phyloP scores from a whole-genome alignment of 352 stramenopile species.

The Peronospora tabacina region DNA sequence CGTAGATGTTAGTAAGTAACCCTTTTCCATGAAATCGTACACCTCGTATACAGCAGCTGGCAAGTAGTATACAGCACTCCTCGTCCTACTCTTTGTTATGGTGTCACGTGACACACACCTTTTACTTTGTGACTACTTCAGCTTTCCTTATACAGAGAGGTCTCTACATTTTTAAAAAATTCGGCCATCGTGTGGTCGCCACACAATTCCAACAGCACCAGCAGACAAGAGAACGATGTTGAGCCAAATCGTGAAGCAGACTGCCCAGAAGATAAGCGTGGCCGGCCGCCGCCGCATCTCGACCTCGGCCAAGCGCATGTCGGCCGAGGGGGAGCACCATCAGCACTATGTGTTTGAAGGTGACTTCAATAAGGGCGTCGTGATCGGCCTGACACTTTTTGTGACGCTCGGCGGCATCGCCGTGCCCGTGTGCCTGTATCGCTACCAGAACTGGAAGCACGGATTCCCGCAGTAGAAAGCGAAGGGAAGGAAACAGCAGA shows the following conservation, averaged over 20 bases:
- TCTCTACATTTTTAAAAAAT: conserved; percentile 15
- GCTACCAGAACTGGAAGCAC: conserved; percentile 88
- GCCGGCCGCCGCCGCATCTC: conserved; percentile 62
- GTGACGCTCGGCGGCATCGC: conserved; percentile 58
- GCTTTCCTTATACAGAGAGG: conserved; percentile 1
- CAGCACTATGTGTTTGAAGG: conserved; percentile 81
- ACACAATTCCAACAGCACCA: conserved; percentile 16
- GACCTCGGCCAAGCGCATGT: conserved; percentile 67
- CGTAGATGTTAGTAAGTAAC: conserved; percentile 18
- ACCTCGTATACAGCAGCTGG: too few species aligned
- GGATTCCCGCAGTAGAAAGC: conserved; percentile 77
- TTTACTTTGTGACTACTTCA: conserved; percentile 1
- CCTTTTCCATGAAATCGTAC: background rate
- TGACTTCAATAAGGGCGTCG: conserved; percentile 70
- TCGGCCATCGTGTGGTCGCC: conserved; percentile 20
- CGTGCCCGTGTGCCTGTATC: conserved; percentile 54
- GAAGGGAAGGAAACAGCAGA: background rate
- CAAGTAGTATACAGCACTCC: background rate
- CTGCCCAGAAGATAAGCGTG: conserved; percentile 45
- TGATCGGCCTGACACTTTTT: conserved; percentile 46
- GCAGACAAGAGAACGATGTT: conserved; percentile 37
- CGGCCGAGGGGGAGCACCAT: conserved; percentile 69
- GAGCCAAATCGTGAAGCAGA: conserved; percentile 64
- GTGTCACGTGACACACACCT: conserved; percentile 20
- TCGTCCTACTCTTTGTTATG: conserved; percentile 21